Evolutionary conservation across 116 monocot genomes (phyloP).

Genomic region (Iris pallida): DNA sequence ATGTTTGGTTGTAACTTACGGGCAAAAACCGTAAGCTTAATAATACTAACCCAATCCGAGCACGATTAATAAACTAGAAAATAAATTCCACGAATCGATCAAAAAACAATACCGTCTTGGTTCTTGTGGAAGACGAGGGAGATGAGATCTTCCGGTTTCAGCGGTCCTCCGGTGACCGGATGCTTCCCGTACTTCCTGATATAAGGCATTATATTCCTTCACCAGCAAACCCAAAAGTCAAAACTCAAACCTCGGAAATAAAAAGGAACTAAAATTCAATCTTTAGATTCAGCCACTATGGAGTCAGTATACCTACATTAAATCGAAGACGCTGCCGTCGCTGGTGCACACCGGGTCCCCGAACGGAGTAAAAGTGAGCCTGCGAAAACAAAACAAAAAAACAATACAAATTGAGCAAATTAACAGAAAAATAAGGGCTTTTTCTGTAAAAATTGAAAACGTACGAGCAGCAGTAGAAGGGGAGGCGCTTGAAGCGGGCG

Average conservation of each 20-base stretch:
- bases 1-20: too few species aligned
- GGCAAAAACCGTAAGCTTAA: too few species aligned
- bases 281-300: neutral
- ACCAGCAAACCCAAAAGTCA: constrained; percentile 13
- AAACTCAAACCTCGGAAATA: neutral
- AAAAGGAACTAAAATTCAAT: constrained; percentile 8
- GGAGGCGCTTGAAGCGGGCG: constrained; percentile 92
- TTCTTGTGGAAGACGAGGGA: constrained; percentile 91
- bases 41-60: too few species aligned
- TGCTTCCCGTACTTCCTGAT: constrained; percentile 82
- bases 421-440: neutral
- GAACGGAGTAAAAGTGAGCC: constrained; percentile 86
- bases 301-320: constrained; percentile 48
- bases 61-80: neutral
- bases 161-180: constrained; percentile 71
- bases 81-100: neutral
- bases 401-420: neutral
- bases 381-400: constrained; percentile 20
- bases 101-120: constrained; percentile 58
- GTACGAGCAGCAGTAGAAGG: constrained; percentile 98
- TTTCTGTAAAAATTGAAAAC: neutral
- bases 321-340: constrained; percentile 83
- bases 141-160: constrained; percentile 69
- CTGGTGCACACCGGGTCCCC: constrained; percentile 86
- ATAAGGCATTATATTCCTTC: constrained; percentile 89